phyloP scores from a whole-genome alignment of 2,329 filamentous ascomycete genomes.

The Neopestalotiopsis rosae region DNA sequence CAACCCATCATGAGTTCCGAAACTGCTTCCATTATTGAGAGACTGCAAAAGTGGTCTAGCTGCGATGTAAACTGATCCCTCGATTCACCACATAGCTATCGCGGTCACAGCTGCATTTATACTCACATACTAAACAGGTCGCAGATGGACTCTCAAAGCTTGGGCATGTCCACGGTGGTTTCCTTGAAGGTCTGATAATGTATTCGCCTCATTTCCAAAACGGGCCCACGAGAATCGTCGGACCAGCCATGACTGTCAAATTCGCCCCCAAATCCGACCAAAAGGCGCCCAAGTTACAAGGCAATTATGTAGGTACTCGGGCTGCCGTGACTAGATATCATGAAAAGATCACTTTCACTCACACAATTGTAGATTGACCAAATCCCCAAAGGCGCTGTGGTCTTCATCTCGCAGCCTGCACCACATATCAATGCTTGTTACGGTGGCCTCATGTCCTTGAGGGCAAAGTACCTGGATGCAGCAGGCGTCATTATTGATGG shows the following conservation, averaged over 20 bases:
- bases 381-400: not conserved
- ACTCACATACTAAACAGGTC: not conserved
- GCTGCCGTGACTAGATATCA: not conserved
- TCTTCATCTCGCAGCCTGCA: not conserved
- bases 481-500: not conserved
- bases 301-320: not conserved
- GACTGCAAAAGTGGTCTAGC: not conserved
- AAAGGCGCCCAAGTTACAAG: not conserved
- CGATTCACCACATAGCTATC: not conserved
- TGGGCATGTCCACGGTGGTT: slow-evolving; percentile 11
- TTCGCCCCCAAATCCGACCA: not conserved
- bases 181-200: slow-evolving; percentile 20
- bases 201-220: slow-evolving; percentile 18
- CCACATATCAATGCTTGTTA: not conserved
- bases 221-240: slow-evolving; percentile 19
- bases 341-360: not conserved
- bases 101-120: not conserved
- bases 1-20: not conserved
- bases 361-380: not conserved
- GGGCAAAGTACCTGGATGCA: not conserved
- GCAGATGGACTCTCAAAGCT: not conserved
- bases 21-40: not conserved
- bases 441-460: not conserved
- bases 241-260: not conserved
- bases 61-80: not conserved